phyloP scores from a whole-genome alignment of 768 basidiomycete genomes.

The Amanita rimosa region DNA sequence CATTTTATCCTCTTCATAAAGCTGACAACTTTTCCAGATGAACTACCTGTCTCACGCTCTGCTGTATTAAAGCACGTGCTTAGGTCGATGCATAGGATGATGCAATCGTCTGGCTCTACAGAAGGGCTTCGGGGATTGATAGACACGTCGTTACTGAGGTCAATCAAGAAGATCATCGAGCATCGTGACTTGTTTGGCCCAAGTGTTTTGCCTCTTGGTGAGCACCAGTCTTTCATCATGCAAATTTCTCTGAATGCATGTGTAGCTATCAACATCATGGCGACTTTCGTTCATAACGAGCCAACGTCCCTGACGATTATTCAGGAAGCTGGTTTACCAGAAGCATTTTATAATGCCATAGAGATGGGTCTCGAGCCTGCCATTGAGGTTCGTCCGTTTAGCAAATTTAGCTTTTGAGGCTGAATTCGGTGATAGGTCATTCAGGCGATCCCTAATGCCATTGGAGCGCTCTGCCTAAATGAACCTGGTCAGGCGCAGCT shows the following conservation, averaged over 20 bases:
- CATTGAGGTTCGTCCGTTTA: conserved; percentile 52
- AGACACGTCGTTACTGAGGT: conserved; percentile 77
- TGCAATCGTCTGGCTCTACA: conserved; percentile 90
- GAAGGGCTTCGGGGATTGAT: conserved; percentile 93
- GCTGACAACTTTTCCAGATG: conserved; percentile 25
- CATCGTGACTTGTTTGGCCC: conserved; percentile 78
- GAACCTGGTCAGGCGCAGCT: conserved; percentile 80
- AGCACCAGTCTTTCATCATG: conserved; percentile 12
- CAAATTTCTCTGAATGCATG: conserved; percentile 1
- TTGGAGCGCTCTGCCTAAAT: conserved; percentile 94
- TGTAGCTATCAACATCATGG: conserved; percentile 82
- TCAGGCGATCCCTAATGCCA: conserved; percentile 87
- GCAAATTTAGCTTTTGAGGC: not conserved
- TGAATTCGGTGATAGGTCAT: conserved; percentile 47
- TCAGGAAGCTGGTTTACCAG: conserved; percentile 86
- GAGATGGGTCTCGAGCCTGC: conserved; percentile 79
- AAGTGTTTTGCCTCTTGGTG: conserved; percentile 76
- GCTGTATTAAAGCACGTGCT: conserved; percentile 85
- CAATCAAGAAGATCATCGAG: conserved; percentile 81
- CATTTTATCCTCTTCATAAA: not conserved
- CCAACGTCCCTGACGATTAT: conserved; percentile 89
- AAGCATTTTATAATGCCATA: conserved; percentile 78
- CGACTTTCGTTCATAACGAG: conserved; percentile 97
- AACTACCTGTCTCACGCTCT: conserved; percentile 62
- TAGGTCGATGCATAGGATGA: conserved; percentile 92